These are phyloP conservation scores for Allium sativum DNA, from an alignment of 106 monocot species.

Conservation along the genomic window DNA sequence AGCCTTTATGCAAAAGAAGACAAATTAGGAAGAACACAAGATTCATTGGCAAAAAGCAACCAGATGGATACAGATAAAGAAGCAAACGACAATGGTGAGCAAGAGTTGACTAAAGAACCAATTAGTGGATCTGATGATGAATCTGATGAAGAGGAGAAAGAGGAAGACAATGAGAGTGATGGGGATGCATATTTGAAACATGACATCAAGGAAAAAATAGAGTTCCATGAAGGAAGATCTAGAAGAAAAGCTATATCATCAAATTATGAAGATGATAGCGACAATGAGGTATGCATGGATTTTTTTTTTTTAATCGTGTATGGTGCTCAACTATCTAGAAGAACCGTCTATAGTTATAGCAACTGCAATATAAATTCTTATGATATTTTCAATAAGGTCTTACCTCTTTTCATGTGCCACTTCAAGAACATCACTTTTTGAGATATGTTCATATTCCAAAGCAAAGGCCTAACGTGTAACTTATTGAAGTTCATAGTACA, in stretches of 20 bases:
- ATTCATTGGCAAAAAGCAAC: not conserved
- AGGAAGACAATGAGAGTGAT: constrained; percentile 15
- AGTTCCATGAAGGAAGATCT: constrained; percentile 57
- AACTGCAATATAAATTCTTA: too few relatives aligned
- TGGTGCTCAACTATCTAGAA: too few relatives aligned
- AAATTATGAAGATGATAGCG: constrained; percentile 20
- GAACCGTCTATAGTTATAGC: too few relatives aligned
- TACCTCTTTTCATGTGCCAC: too few relatives aligned
- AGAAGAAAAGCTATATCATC: constrained; percentile 76
- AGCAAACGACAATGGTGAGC: constrained; percentile 8
- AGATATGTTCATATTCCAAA: too few relatives aligned
- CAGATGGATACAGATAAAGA: not conserved
- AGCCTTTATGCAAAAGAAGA: constrained; percentile 15
- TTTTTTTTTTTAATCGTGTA: not conserved
- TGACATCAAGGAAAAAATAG: constrained; percentile 50
- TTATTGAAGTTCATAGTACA: too few relatives aligned
- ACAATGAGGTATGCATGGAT: constrained; percentile 25
- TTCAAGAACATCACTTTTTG: too few relatives aligned
- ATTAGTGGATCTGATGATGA: constrained; percentile 18
- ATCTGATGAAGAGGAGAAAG: constrained; percentile 36
- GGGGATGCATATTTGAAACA: constrained; percentile 17
- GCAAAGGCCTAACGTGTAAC: too few relatives aligned
- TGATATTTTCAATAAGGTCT: too few relatives aligned
- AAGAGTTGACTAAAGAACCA: not conserved
- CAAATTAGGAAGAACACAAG: constrained; percentile 11